A percentile compares a stretch with the other conserved stretches of the same genome.
Evolutionary conservation across 164 flowering plant species (phyloP).

Genomic region (Warburgia ugandensis): DNA sequence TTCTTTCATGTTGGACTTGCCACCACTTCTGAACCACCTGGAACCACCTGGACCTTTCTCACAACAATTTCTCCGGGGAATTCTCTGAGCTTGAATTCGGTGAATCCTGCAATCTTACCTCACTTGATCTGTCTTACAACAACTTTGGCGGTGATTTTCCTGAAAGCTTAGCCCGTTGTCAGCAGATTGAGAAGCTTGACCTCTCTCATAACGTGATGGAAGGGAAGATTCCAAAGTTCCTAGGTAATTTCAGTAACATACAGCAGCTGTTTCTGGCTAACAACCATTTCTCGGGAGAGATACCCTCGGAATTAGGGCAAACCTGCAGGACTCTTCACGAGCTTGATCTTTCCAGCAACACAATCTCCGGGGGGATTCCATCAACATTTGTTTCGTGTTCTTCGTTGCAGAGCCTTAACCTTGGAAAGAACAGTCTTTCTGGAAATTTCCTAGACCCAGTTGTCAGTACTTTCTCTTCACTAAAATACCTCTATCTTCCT

Average conservation of each 20-base stretch:
- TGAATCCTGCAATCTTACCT: constrained; percentile 44
- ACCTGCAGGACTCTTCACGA: constrained; percentile 38
- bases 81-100: constrained; percentile 40
- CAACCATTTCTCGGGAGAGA: constrained; percentile 51
- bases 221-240: constrained; percentile 33
- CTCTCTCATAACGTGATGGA: constrained; percentile 39
- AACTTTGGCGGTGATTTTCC: constrained; percentile 39
- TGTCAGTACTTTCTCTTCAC: constrained; percentile 35
- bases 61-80: constrained; percentile 55
- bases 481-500: constrained; percentile 39
- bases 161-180: constrained; percentile 32
- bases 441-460: constrained; percentile 49
- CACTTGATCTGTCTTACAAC: constrained; percentile 46
- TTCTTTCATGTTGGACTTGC: constrained; percentile 1
- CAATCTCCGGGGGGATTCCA: constrained; percentile 55
- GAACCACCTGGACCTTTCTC: constrained; percentile 59
- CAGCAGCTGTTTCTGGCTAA: constrained; percentile 38
- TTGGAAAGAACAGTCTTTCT: constrained; percentile 51
- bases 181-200: constrained; percentile 40
- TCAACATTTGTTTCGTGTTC: constrained; percentile 38
- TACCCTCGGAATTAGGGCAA: constrained; percentile 45
- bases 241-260: constrained; percentile 36
- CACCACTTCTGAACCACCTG: constrained; percentile 17
- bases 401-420: constrained; percentile 40
- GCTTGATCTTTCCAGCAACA: constrained; percentile 63